Conservation (phyloP, 2,329 filamentous ascomycete genomes). For the Rutstroemia sp. region DNA sequence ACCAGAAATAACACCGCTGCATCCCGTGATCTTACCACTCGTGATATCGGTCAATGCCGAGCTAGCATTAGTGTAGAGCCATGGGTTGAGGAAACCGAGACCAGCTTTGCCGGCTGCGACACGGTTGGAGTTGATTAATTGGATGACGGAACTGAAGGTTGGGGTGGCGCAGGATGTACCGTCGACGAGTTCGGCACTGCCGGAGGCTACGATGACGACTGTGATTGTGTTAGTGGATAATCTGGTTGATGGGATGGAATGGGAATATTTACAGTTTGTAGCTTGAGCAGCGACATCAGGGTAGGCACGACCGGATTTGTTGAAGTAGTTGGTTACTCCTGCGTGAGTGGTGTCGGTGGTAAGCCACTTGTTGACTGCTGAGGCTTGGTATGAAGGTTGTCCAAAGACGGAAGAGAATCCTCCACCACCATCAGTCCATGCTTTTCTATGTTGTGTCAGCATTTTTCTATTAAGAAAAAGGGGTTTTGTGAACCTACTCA, state of each 20-base stretch:
- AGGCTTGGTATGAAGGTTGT: slow-evolving; percentile 35
- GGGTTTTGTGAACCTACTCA: slow-evolving; percentile 11
- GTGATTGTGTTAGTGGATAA: background rate
- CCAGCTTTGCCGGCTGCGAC: slow-evolving; percentile 41
- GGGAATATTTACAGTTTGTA: slow-evolving; percentile 36
- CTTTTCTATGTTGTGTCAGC: slow-evolving; percentile 7
- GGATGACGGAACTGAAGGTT: slow-evolving; percentile 48
- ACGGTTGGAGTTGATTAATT: slow-evolving; percentile 55
- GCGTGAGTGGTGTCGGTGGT: slow-evolving; percentile 39
- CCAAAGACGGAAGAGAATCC: slow-evolving; percentile 38
- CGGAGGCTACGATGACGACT: slow-evolving; percentile 33
- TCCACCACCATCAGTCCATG: slow-evolving; percentile 31
- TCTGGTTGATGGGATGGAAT: background rate
- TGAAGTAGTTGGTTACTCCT: slow-evolving; percentile 38
- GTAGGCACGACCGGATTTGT: slow-evolving; percentile 39
- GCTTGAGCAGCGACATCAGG: slow-evolving; percentile 50
- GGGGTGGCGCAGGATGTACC: slow-evolving; percentile 51
- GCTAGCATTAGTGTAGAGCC: slow-evolving; percentile 32
- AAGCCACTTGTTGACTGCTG: slow-evolving; percentile 37
- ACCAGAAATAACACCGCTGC: slow-evolving; percentile 21
- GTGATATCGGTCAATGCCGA: slow-evolving; percentile 37
- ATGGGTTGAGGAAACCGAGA: slow-evolving; percentile 39
- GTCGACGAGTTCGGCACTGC: slow-evolving; percentile 33
- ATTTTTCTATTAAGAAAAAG: background rate
- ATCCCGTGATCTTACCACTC: slow-evolving; percentile 33